A percentile compares a stretch with the other conserved stretches of the same genome.
phyloP scores from a whole-genome alignment of 2,329 filamentous ascomycete genomes.

The Pseudonectria buxi region DNA sequence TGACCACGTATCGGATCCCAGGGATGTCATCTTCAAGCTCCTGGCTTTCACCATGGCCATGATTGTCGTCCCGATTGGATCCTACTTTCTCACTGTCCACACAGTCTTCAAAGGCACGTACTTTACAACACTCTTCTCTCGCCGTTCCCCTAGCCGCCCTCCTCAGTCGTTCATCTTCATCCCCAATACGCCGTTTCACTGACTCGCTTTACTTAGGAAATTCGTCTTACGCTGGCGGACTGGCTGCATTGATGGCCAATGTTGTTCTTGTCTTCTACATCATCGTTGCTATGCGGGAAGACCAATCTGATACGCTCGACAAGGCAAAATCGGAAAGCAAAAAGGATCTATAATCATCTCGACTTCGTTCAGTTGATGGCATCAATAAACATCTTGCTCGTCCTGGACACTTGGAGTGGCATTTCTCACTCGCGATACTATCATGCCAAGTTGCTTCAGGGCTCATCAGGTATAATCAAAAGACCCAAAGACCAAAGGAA shows the following conservation, averaged over 20 bases:
- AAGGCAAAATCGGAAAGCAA: slow-evolving; percentile 39
- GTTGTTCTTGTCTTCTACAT: slow-evolving; percentile 87
- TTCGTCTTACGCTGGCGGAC: slow-evolving; percentile 75
- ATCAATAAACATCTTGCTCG: slow-evolving; percentile 13
- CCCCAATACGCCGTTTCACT: neutral
- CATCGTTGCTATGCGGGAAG: slow-evolving; percentile 84
- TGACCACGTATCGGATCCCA: slow-evolving; percentile 26
- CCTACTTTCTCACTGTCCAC: slow-evolving; percentile 78
- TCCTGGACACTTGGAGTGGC: slow-evolving; percentile 5
- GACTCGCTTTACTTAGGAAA: slow-evolving; percentile 54
- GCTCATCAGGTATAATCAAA: no score
- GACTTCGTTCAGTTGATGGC: neutral
- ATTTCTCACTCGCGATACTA: no score
- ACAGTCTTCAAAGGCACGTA: slow-evolving; percentile 74
- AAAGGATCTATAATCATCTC: slow-evolving; percentile 37
- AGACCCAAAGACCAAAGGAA: slow-evolving; percentile 2
- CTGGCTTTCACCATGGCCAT: slow-evolving; percentile 87
- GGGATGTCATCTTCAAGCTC: slow-evolving; percentile 83
- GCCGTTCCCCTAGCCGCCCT: neutral
- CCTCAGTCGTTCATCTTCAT: slow-evolving; percentile 2
- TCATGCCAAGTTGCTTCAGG: no score
- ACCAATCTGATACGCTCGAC: slow-evolving; percentile 47
- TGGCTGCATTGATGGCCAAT: slow-evolving; percentile 86
- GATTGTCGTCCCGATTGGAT: slow-evolving; percentile 78
- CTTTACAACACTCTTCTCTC: slow-evolving; percentile 12